phyloP scores from a whole-genome alignment of 768 basidiomycete species.

The Tulasnella sp. region DNA sequence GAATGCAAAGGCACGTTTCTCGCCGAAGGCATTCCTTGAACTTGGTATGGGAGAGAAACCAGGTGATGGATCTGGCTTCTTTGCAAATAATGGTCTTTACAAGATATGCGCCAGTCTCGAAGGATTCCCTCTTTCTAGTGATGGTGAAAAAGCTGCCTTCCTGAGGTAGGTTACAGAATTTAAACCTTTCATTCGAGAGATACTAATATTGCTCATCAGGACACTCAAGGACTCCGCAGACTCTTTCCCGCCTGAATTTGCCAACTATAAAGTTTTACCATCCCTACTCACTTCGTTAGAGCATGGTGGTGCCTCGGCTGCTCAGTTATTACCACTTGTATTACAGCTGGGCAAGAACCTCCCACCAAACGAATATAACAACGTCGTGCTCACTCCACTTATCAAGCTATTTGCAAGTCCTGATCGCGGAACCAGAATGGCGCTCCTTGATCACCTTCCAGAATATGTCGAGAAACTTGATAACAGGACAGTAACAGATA shows the following conservation, averaged over 20 bases:
- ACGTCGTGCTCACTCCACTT: constrained; percentile 59
- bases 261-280: constrained; percentile 75
- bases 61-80: constrained; percentile 58
- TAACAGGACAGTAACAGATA: constrained; percentile 69
- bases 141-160: constrained; percentile 61
- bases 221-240: constrained; percentile 65
- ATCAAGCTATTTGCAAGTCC: constrained; percentile 77
- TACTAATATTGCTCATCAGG: constrained; percentile 27
- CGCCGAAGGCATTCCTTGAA: constrained; percentile 64
- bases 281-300: constrained; percentile 67
- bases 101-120: constrained; percentile 77
- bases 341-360: constrained; percentile 65
- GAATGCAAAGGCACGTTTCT: constrained; percentile 64
- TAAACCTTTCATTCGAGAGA: neutral
- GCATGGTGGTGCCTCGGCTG: constrained; percentile 63
- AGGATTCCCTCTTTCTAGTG: constrained; percentile 66
- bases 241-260: constrained; percentile 77
- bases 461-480: constrained; percentile 83
- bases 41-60: constrained; percentile 57
- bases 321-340: constrained; percentile 69
- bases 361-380: constrained; percentile 51
- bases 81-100: constrained; percentile 66
- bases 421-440: constrained; percentile 90
- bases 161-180: constrained; percentile 39
- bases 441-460: constrained; percentile 69